Conservation (phyloP, 305 asterid species). For the Withania somnifera region DNA sequence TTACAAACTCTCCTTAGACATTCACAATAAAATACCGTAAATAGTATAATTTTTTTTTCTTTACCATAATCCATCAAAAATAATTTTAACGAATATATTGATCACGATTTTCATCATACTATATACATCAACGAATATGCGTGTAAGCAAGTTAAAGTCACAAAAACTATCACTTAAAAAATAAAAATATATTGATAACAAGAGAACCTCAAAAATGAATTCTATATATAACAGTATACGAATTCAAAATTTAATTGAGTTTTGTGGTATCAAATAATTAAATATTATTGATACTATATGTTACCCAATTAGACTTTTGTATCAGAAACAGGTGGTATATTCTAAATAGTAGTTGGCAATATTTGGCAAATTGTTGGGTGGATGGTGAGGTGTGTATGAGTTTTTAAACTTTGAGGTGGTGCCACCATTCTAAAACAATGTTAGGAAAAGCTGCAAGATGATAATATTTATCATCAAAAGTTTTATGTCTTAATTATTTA, state of each 20-base stretch:
- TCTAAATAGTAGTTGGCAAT: neutral
- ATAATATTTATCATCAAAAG: neutral
- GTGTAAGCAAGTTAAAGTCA: no score
- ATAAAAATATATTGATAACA: no score
- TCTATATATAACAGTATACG: no score
- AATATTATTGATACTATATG: neutral
- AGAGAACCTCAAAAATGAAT: no score
- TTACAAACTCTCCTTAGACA: neutral
- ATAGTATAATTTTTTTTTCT: neutral
- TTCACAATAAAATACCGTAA: neutral
- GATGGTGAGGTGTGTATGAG: slow-evolving; percentile 8
- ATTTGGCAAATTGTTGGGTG: slow-evolving; percentile 1
- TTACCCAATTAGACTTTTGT: neutral
- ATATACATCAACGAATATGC: neutral
- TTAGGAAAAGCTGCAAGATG: neutral
- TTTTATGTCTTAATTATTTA: no score
- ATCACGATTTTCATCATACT: neutral
- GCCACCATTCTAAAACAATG: slow-evolving; percentile 6
- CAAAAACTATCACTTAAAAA: no score
- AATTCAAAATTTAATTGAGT: no score
- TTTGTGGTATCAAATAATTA: no score
- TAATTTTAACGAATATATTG: neutral
- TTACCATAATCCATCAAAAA: no score
- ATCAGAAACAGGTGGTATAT: neutral
- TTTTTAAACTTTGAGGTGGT: slow-evolving; percentile 3